Percentiles rank a stretch among this genome's conserved stretches.
These are phyloP conservation scores for Centaurea solstitialis DNA, from an alignment of 129 eudicot genomes.

Conservation along the genomic window DNA sequence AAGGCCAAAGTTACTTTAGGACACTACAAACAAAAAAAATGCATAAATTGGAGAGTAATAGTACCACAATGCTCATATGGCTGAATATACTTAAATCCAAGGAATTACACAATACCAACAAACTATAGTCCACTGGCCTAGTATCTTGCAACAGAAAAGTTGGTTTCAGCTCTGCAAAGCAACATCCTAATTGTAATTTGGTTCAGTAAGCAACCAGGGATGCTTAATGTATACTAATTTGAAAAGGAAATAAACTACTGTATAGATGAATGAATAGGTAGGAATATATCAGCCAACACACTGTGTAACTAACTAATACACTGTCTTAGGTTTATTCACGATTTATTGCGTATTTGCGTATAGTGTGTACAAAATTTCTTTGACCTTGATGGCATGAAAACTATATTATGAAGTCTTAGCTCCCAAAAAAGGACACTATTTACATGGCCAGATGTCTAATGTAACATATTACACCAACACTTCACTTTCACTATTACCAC, in stretches of 20 bases:
- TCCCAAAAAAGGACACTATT: not conserved
- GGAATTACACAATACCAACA: constrained; percentile 13
- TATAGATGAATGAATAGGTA: not conserved
- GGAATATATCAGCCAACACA: not conserved
- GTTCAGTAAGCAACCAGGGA: not conserved
- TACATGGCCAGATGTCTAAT: not conserved
- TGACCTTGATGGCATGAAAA: not conserved
- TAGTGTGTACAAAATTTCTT: constrained; percentile 1
- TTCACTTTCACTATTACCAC: not conserved
- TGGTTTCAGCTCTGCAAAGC: not conserved
- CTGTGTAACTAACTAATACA: not conserved
- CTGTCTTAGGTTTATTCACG: not conserved
- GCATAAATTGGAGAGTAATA: not conserved
- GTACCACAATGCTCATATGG: not conserved
- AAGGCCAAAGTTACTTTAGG: not conserved
- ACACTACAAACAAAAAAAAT: not conserved
- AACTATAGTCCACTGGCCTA: not conserved
- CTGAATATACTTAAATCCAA: not conserved
- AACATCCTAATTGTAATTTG: not conserved
- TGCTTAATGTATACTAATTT: not conserved
- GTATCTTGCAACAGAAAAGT: not conserved
- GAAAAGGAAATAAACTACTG: not conserved
- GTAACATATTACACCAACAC: not conserved
- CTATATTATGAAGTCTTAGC: not conserved
- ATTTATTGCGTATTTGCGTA: not conserved